phyloP scores from a whole-genome alignment of 768 basidiomycete genomes.

The Psilocybe cubensis region DNA sequence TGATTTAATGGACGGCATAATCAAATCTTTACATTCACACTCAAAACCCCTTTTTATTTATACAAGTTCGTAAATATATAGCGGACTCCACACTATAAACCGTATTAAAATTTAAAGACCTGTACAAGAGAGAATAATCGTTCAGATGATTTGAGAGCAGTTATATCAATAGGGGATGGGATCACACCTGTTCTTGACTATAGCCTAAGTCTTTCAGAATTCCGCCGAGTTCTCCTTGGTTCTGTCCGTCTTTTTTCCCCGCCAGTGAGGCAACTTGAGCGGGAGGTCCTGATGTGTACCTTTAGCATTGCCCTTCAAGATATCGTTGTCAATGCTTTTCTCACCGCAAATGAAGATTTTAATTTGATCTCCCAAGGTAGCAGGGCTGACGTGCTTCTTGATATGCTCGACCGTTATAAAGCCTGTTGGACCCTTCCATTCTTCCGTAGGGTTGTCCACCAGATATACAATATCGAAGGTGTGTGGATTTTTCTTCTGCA shows the following conservation, averaged over 20 bases:
- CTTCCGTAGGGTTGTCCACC: conserved; percentile 69
- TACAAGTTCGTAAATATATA: too few relatives aligned
- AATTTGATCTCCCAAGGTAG: conserved; percentile 67
- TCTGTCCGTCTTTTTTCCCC: conserved; percentile 83
- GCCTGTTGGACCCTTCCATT: conserved; percentile 69
- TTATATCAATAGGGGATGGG: too few relatives aligned
- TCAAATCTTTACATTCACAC: too few relatives aligned
- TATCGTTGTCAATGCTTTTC: conserved; percentile 21
- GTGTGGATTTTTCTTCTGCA: conserved; percentile 65
- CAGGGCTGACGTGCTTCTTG: conserved; percentile 65
- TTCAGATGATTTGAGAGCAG: background rate
- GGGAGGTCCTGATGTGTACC: conserved; percentile 64
- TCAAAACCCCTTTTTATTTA: too few relatives aligned
- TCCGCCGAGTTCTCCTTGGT: conserved; percentile 80
- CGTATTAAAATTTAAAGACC: conserved; percentile 1
- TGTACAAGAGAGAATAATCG: background rate
- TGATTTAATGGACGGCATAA: too few relatives aligned
- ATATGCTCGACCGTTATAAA: conserved; percentile 74
- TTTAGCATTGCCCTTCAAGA: background rate
- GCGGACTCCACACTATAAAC: too few relatives aligned
- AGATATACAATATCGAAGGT: conserved; percentile 82
- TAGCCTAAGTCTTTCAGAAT: conserved; percentile 84
- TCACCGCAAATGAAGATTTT: conserved; percentile 87
- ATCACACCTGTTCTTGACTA: conserved; percentile 71
- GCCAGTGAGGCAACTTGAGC: conserved; percentile 84